phyloP scores from a whole-genome alignment of 2,329 filamentous ascomycete genomes.

The Immersiporthe knoxdaviesiana region DNA sequence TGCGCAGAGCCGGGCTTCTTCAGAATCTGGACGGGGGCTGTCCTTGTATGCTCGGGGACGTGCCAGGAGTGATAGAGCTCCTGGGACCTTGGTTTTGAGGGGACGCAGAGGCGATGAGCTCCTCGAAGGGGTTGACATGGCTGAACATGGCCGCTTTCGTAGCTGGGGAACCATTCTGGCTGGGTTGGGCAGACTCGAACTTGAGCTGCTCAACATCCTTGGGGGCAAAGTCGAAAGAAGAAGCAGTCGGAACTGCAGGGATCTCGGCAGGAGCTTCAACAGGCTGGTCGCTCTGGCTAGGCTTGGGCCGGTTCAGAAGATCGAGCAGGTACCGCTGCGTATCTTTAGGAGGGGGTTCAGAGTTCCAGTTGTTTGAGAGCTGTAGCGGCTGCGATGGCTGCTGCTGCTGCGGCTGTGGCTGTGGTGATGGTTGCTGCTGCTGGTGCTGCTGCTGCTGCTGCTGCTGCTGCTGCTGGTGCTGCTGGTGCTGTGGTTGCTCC shows the following conservation, averaged over 20 bases:
- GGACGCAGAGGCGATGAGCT: slow-evolving; percentile 41
- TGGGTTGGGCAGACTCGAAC: slow-evolving; percentile 35
- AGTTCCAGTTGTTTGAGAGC: slow-evolving; percentile 45
- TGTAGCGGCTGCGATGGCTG: slow-evolving; percentile 15
- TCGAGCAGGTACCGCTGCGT: slow-evolving; percentile 86
- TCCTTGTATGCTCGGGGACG: slow-evolving; percentile 46
- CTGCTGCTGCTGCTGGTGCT: slow-evolving; percentile 28
- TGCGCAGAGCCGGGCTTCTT: slow-evolving; percentile 53
- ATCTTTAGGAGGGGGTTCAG: slow-evolving; percentile 62
- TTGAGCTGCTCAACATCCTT: slow-evolving; percentile 34
- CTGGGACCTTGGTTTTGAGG: slow-evolving; percentile 35
- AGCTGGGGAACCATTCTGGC: slow-evolving; percentile 35
- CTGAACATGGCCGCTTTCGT: slow-evolving; percentile 39
- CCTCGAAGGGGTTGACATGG: slow-evolving; percentile 47
- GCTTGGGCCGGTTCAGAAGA: slow-evolving; percentile 79
- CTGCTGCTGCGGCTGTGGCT: slow-evolving; percentile 29
- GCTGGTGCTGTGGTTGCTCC: slow-evolving; percentile 37
- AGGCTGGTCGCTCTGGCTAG: slow-evolving; percentile 59
- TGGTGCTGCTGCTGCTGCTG: slow-evolving; percentile 26
- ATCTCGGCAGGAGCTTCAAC: slow-evolving; percentile 37
- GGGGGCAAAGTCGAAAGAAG: slow-evolving; percentile 36
- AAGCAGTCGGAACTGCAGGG: slow-evolving; percentile 22
- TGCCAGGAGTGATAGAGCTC: slow-evolving; percentile 46
- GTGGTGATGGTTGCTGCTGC: slow-evolving; percentile 33
- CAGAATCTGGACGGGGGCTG: slow-evolving; percentile 32